A percentile compares a stretch with the other conserved stretches of the same genome.
Conservation (phyloP, 2,329 filamentous ascomycete species). For the Elsinoe ampelina region DNA sequence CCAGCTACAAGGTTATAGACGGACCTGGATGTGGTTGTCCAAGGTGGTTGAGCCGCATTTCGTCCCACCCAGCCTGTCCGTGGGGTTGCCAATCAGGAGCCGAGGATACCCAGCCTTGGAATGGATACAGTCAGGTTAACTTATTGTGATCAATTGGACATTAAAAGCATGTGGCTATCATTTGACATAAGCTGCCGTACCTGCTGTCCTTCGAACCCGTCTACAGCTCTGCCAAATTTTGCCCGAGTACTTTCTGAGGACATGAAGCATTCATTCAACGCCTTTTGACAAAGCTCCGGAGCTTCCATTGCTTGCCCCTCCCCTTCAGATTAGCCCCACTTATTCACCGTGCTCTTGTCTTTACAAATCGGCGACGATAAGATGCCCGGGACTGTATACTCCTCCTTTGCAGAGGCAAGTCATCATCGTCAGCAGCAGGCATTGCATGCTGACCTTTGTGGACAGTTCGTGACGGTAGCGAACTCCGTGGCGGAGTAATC, state of each 20-base stretch:
- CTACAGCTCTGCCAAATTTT: too few species aligned
- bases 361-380: background rate
- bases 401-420: background rate
- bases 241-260: too few species aligned
- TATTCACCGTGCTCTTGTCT: background rate
- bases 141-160: background rate
- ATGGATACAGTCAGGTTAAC: background rate
- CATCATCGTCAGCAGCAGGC: too few species aligned
- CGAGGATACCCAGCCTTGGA: conserved; percentile 9
- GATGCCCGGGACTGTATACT: background rate
- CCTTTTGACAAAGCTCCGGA: background rate
- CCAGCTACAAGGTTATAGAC: background rate
- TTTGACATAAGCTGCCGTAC: too few species aligned
- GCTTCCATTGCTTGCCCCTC: background rate
- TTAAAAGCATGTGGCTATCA: too few species aligned
- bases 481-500: background rate
- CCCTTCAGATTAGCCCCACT: background rate
- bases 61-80: conserved; percentile 1
- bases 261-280: background rate
- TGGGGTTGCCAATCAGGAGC: conserved; percentile 4
- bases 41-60: conserved; percentile 5
- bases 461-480: background rate
- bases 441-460: too few species aligned
- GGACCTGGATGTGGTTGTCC: background rate
- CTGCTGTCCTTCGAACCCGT: too few species aligned